These are phyloP conservation scores for Hysterangium stoloniferum DNA, from an alignment of 768 basidiomycete species.

Conservation along the genomic window DNA sequence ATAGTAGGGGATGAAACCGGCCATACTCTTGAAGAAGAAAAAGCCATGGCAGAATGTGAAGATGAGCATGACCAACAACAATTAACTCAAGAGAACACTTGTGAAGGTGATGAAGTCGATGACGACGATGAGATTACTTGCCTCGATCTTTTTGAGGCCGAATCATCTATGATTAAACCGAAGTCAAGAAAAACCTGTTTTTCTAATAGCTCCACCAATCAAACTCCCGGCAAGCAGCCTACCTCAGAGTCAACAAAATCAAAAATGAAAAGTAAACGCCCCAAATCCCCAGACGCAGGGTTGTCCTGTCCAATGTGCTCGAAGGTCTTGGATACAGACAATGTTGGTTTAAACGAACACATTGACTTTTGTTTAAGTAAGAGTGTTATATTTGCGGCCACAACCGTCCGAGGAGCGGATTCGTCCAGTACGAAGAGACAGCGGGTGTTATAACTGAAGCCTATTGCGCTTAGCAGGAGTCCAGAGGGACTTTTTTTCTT, in stretches of 20 bases:
- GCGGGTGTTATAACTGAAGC: neutral
- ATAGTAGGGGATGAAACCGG: neutral
- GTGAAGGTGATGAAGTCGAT: neutral
- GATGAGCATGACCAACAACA: constrained; percentile 4
- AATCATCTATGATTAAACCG: constrained; percentile 12
- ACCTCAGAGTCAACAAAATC: no score
- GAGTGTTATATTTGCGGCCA: constrained; percentile 67
- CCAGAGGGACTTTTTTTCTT: neutral
- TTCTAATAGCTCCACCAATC: constrained; percentile 17
- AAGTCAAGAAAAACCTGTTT: constrained; percentile 22
- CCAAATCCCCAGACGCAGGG: constrained; percentile 7
- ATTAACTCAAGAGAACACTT: neutral
- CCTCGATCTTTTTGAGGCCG: neutral
- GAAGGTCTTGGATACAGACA: constrained; percentile 56
- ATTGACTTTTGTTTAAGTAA: constrained; percentile 84
- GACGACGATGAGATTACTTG: neutral
- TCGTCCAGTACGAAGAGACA: neutral
- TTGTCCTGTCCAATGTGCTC: constrained; percentile 68
- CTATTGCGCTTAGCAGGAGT: neutral
- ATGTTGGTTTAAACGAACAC: constrained; percentile 76
- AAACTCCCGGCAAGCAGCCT: neutral
- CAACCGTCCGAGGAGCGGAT: constrained; percentile 22
- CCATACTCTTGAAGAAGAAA: constrained; percentile 3
- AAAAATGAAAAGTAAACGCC: constrained; percentile 2
- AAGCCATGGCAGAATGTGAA: constrained; percentile 10